Base-by-base conservation (phyloP, 495 filamentous ascomycete genomes). In the Podospora conica region DNA sequence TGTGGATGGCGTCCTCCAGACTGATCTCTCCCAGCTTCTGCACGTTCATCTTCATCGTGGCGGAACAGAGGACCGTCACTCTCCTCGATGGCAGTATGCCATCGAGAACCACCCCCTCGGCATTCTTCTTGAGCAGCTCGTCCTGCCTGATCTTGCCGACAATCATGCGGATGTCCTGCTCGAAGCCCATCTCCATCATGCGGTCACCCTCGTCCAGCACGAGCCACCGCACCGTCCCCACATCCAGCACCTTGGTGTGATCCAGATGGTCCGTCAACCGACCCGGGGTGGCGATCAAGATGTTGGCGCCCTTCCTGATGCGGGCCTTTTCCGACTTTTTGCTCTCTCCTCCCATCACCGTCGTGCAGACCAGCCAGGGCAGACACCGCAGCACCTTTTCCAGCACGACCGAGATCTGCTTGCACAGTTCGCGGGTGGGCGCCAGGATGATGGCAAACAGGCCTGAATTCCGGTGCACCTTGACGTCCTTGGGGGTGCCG, bases 271-370 rank as follows among this genome's bases (percentile, higher is more conserved):
- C 95, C 1, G 85, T 87, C 62, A 98, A 79, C 21, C 95, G 85
- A 64, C 95, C 95, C 1, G 95, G 95, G 0, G 95, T 98, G 29
- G 95, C 95, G 15, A 98, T 90, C 24, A 98, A 81, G 60, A 98
- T 96, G 77, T 97, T 97, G 66, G 97, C 79, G 1, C 95, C 95
- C 74, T 97, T 98, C 67, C 95, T 81, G 68, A 98, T 73, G 55
- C 96, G 82, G 27, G 95, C 92, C 75, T 98, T 98, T 74, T 98
- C 95, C 2, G 91, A 93, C 71, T 97, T 94, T 76, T 97, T 97
- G 77, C 93, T 97, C 78, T 98, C 93, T 23, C 95, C 95, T 74
- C 95, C 95, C 68, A 93, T 96, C 12, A 98, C 93, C 0, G 90
- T 95, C 6, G 92, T 92, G 23, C 88, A 87, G 0, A 98, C 95